A percentile compares a stretch with the other conserved stretches of the same genome.
Conservation (phyloP, 257 asterid species). For the Osmanthus fragrans region DNA sequence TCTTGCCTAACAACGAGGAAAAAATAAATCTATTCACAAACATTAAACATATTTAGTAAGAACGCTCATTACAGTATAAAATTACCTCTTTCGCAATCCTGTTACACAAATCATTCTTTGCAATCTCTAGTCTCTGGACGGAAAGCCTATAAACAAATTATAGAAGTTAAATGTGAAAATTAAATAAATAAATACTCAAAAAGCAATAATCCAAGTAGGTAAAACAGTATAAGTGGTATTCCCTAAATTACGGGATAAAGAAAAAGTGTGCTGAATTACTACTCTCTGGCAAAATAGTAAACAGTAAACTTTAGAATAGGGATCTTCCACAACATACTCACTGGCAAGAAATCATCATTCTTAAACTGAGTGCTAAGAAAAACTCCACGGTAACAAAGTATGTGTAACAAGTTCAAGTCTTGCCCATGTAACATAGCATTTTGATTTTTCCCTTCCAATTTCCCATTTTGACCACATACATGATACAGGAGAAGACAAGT, state of each 20-base stretch:
- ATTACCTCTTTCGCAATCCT: conserved; percentile 92
- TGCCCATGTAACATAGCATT: neutral
- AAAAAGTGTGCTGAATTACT: neutral
- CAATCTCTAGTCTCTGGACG: conserved; percentile 84
- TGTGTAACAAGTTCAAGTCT: neutral
- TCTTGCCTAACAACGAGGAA: conserved; percentile 59
- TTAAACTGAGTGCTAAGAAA: neutral
- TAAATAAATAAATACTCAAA: conserved; percentile 1
- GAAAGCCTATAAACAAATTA: conserved; percentile 62
- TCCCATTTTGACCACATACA: neutral
- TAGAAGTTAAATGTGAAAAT: conserved; percentile 16
- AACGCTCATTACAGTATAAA: conserved; percentile 9
- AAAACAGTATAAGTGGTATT: neutral
- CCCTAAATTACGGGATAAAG: neutral
- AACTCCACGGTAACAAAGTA: neutral
- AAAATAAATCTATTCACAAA: conserved; percentile 20
- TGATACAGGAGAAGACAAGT: neutral
- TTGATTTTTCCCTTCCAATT: neutral
- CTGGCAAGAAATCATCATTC: neutral
- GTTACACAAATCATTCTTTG: conserved; percentile 87
- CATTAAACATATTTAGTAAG: neutral
- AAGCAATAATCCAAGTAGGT: neutral
- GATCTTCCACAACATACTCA: neutral
- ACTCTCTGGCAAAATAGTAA: neutral
- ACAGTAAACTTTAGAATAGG: neutral